These are phyloP conservation scores for Phytopythium sindhum DNA, from an alignment of 352 stramenopile species.

Conservation along the genomic window DNA sequence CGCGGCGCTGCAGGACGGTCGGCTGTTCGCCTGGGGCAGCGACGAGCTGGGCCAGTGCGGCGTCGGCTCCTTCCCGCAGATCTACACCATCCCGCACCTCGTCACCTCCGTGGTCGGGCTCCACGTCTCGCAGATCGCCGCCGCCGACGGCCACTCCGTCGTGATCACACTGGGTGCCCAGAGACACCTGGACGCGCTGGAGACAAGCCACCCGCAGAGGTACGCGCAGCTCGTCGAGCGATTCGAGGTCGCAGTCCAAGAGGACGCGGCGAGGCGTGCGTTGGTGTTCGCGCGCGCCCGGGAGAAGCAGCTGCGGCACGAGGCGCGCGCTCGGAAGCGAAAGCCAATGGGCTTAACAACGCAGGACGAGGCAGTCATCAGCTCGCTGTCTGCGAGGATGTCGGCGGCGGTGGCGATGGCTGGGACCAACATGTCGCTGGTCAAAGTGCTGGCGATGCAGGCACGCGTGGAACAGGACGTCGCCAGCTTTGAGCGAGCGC, in stretches of 20 bases:
- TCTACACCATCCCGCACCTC: slow-evolving; percentile 74
- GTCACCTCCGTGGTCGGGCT: slow-evolving; percentile 57
- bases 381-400: background rate
- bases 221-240: slow-evolving; percentile 39
- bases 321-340: background rate
- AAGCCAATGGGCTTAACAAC: background rate
- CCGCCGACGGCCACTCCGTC: slow-evolving; percentile 52
- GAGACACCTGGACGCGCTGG: slow-evolving; percentile 38
- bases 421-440: background rate
- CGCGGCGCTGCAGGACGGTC: slow-evolving; percentile 36
- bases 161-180: slow-evolving; percentile 37
- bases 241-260: slow-evolving; percentile 34
- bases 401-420: slow-evolving; percentile 3
- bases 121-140: slow-evolving; percentile 43
- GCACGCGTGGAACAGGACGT: background rate
- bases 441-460: slow-evolving; percentile 4
- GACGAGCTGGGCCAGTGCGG: slow-evolving; percentile 76
- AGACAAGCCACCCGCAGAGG: slow-evolving; percentile 38
- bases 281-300: slow-evolving; percentile 29
- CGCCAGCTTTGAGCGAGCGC: background rate
- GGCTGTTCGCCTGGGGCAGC: slow-evolving; percentile 67
- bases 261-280: slow-evolving; percentile 31
- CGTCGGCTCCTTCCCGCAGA: slow-evolving; percentile 58
- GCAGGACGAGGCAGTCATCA: background rate
- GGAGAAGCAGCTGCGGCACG: slow-evolving; percentile 21